Conservation (phyloP, 441 rosid genomes). For the Rhodomyrtus psidioides region DNA sequence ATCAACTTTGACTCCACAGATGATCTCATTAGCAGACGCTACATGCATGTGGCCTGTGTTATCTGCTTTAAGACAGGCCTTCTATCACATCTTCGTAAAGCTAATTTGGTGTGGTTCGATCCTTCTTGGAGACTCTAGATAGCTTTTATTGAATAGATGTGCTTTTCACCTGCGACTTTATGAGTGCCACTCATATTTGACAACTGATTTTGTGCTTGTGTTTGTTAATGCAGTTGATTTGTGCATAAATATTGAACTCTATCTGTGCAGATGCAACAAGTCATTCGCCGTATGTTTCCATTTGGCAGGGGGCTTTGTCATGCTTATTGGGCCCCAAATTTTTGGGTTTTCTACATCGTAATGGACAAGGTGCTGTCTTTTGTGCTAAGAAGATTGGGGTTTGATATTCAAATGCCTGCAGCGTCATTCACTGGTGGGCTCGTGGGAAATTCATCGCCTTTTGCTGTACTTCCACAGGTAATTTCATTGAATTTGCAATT, state of each 20-base stretch:
- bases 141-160: not conserved
- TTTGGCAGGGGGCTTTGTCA: constrained; percentile 98
- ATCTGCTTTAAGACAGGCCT: not conserved
- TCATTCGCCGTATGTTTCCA: constrained; percentile 79
- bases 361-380: constrained; percentile 67
- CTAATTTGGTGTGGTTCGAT: not conserved
- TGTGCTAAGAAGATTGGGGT: constrained; percentile 46
- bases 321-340: constrained; percentile 96
- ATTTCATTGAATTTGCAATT: not conserved
- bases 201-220: not conserved
- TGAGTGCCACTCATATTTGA: not conserved
- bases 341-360: constrained; percentile 86
- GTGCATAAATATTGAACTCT: not conserved
- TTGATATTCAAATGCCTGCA: constrained; percentile 37
- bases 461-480: constrained; percentile 77
- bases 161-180: not conserved
- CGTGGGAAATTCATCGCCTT: constrained; percentile 75
- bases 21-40: not conserved
- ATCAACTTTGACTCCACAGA: not conserved
- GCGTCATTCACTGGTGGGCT: constrained; percentile 91
- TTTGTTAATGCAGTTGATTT: not conserved
- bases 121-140: not conserved
- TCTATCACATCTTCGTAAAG: not conserved
- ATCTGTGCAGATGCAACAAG: constrained; percentile 69
- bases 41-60: not conserved